Percentiles rank a stretch among this genome's conserved stretches.
These are phyloP conservation scores for Multifurca ochricompacta DNA, from an alignment of 768 basidiomycete species.

Conservation along the genomic window DNA sequence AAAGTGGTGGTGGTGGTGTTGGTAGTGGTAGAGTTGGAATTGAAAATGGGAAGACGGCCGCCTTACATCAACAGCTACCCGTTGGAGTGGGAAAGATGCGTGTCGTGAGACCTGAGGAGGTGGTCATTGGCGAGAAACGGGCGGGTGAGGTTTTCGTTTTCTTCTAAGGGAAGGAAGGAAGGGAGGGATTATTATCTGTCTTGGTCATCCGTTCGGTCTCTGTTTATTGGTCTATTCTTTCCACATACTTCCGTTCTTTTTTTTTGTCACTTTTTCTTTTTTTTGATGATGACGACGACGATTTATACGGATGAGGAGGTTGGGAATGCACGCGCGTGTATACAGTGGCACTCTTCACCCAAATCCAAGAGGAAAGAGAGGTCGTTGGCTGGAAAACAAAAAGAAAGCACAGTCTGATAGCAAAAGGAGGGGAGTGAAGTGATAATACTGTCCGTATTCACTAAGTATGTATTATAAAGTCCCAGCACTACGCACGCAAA, in stretches of 20 bases:
- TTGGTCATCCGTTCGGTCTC: neutral
- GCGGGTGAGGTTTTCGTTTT: slow-evolving; percentile 4
- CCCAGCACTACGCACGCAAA: neutral
- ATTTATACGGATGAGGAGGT: too few species aligned
- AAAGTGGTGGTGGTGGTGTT: neutral
- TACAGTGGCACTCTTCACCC: too few species aligned
- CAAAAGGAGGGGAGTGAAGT: neutral
- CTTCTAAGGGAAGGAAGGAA: slow-evolving; percentile 8
- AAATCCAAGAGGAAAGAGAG: too few species aligned
- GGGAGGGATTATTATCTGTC: neutral
- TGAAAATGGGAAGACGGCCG: too few species aligned
- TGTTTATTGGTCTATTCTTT: neutral
- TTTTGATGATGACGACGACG: neutral
- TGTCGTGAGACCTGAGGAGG: slow-evolving; percentile 1
- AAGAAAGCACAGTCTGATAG: slow-evolving; percentile 7
- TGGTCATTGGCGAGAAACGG: neutral
- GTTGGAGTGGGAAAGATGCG: slow-evolving; percentile 9
- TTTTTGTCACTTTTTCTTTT: too few species aligned
- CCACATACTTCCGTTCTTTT: neutral
- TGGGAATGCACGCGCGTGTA: neutral
- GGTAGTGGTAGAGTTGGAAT: too few species aligned
- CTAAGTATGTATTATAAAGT: slow-evolving; percentile 1
- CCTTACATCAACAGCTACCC: too few species aligned
- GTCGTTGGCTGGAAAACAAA: too few species aligned
- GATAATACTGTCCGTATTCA: slow-evolving; percentile 10